These are phyloP conservation scores for Helianthus tuberosus DNA, from an alignment of 129 eudicot species.

Conservation along the genomic window DNA sequence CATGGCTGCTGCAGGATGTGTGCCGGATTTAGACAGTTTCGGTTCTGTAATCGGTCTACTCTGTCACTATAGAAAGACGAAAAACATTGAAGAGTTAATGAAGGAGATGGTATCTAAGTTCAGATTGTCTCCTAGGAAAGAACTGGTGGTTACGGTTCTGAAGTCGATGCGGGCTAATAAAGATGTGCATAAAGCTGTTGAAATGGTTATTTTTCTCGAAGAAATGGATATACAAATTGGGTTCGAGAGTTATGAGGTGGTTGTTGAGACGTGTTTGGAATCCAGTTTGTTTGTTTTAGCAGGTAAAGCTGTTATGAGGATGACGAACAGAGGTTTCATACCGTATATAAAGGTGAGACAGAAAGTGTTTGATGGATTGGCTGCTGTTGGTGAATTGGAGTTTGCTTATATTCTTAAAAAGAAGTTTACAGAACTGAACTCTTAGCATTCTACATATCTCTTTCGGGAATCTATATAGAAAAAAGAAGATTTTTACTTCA, in stretches of 20 bases:
- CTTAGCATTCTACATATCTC: constrained; percentile 34
- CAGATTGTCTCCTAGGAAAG: constrained; percentile 70
- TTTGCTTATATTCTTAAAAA: constrained; percentile 69
- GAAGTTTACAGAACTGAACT: constrained; percentile 60
- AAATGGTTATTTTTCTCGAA: constrained; percentile 61
- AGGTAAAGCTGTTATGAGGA: constrained; percentile 60
- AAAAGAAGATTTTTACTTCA: not conserved
- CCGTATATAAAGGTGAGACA: constrained; percentile 72
- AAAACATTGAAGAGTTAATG: constrained; percentile 38
- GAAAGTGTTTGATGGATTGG: constrained; percentile 67
- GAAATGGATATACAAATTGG: constrained; percentile 49
- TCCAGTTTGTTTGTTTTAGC: constrained; percentile 61
- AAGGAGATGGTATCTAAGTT: constrained; percentile 63
- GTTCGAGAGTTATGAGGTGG: constrained; percentile 72
- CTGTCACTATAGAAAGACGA: constrained; percentile 48
- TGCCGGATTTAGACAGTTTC: constrained; percentile 75
- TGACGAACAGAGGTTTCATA: constrained; percentile 78
- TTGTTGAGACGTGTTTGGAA: constrained; percentile 72
- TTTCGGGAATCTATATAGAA: not conserved
- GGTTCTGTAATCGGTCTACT: constrained; percentile 55
- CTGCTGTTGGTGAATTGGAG: constrained; percentile 62
- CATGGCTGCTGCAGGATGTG: constrained; percentile 66
- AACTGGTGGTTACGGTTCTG: constrained; percentile 46
- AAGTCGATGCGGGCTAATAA: constrained; percentile 57
- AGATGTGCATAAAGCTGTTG: constrained; percentile 68